Conservation (phyloP, 2,329 filamentous ascomycete genomes). For the Scedosporium dehoogii region DNA sequence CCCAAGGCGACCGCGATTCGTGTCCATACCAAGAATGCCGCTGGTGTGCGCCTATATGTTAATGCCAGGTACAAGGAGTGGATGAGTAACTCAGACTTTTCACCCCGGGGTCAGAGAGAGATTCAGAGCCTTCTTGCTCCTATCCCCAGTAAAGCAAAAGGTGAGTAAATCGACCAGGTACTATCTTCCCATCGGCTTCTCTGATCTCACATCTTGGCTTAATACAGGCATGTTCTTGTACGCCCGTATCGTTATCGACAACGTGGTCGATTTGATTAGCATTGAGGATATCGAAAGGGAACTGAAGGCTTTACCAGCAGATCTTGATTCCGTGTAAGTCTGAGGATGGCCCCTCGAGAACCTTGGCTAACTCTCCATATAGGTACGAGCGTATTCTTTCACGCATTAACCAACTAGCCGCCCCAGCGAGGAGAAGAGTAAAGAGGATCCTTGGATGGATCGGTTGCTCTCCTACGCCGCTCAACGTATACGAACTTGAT, state of each 20-base stretch:
- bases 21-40: background rate
- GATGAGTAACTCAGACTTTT: background rate
- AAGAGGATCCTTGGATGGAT: slow-evolving; percentile 12
- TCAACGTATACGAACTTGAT: slow-evolving; percentile 11
- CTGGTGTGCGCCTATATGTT: background rate
- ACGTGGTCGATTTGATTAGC: background rate
- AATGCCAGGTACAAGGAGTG: slow-evolving; percentile 8
- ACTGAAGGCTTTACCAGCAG: background rate
- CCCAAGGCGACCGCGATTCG: background rate
- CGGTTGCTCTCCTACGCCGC: slow-evolving; percentile 10
- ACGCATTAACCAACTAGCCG: background rate
- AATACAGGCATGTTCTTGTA: background rate
- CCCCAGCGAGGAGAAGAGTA: background rate
- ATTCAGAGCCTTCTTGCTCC: background rate
- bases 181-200: background rate
- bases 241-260: slow-evolving; percentile 1
- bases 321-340: background rate
- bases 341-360: background rate
- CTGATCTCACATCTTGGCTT: background rate
- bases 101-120: background rate
- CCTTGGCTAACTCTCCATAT: background rate
- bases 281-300: background rate
- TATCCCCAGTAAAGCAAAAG: background rate
- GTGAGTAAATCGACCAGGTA: background rate
- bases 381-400: background rate